Evolutionary conservation across 192 early-diverging fungal genomes (phyloP), one percentile per base, ranked within the genome.

Genomic region (Rhizophagus clarus): DNA sequence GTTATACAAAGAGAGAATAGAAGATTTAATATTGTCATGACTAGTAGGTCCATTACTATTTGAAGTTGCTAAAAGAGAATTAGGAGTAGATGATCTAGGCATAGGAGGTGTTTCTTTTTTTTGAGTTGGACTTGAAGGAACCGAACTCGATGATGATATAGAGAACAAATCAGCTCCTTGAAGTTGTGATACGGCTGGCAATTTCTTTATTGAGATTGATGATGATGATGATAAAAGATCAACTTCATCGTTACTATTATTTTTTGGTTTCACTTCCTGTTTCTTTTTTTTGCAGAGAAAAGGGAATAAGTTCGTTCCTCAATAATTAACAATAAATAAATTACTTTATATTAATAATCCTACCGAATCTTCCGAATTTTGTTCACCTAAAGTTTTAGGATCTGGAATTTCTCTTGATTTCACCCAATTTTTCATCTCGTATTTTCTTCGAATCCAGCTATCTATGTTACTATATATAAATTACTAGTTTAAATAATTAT

Each of bases 371-470:
- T 15, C 61, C n/a, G 45, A 34, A 75, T 47, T 20, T 9, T 31
- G 70, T 34, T 56, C 80, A 40, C 82, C 83, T 45, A 96, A 81
- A 17, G 88, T 91, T 22, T 86, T 89, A 9, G 94, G 93, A 81
- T 94, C 92, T 26, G 94, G 93, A 61, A 96, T 86, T 11, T 90
- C 84, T 14, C 93, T 91, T 70, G 90, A 91, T 88, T 85, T 86
- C 17, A 91, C 91, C 85, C 90, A 96, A 79, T 89, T 88, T 80
- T 93, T 94, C 66, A 89, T 83, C 47, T 96, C 93, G 79, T 96
- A 96, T 75, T 96, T 96, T 64, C 89, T 82, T 61, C 93, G 85
- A 74, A 96, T 96, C 88, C 91, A 96, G 26, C 84, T 81, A 64
- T 93, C 92, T 51, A 92, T 92, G 71, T 88, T 92, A 61, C 86